Conservation (phyloP, 2,329 filamentous ascomycete genomes). For the Graphilbum fragrans region DNA sequence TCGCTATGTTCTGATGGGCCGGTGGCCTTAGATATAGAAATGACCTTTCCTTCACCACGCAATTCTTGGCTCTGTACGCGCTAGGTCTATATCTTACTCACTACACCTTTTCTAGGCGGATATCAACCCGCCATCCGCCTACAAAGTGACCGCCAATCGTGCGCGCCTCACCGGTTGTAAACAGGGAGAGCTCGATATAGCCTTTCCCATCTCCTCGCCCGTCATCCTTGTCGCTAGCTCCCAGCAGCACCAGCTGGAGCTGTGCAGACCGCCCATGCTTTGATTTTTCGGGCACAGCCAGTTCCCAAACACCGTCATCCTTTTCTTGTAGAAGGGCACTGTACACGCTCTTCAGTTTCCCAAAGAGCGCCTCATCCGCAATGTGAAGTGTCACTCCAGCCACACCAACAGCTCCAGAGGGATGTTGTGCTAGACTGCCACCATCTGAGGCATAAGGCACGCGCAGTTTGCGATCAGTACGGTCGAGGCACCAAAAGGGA, state of each 20-base stretch:
- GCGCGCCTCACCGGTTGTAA: conserved; percentile 4
- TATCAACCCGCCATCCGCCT: conserved; percentile 8
- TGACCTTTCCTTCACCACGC: too few relatives aligned
- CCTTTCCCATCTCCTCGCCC: not conserved
- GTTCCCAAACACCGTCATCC: conserved; percentile 1
- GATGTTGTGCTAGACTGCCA: conserved; percentile 27
- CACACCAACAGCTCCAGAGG: conserved; percentile 38
- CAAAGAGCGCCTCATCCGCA: conserved; percentile 10
- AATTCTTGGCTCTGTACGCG: too few relatives aligned
- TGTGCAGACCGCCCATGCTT: not conserved
- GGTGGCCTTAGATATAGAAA: too few relatives aligned
- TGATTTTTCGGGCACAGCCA: conserved; percentile 2
- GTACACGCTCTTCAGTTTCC: conserved; percentile 16
- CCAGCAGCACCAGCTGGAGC: not conserved
- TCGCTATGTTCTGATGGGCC: too few relatives aligned
- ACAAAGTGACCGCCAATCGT: conserved; percentile 5
- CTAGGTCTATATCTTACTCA: too few relatives aligned
- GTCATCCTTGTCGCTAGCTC: not conserved
- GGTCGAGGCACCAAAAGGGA: conserved; percentile 57
- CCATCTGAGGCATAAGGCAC: conserved; percentile 32
- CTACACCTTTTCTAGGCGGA: conserved; percentile 4
- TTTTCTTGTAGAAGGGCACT: conserved; percentile 12
- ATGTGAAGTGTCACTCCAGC: conserved; percentile 27
- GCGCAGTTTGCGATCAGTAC: conserved; percentile 40
- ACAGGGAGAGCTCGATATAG: conserved; percentile 6